Percentiles rank a stretch among this genome's conserved stretches.
Evolutionary conservation across 805 yeast genomes (phyloP).

Genomic region (Candida alai): DNA sequence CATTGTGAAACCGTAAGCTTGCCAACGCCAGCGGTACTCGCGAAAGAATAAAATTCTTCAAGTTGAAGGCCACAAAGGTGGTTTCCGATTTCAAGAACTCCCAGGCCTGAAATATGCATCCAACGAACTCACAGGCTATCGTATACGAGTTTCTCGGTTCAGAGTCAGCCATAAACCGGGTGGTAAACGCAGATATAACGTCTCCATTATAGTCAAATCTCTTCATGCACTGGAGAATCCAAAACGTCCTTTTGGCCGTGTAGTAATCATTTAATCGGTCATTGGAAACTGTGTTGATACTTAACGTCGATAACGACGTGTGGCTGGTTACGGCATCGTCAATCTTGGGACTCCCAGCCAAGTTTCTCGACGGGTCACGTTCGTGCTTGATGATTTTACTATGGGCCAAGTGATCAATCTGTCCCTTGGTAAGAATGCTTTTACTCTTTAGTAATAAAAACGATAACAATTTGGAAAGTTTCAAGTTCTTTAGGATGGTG

Average conservation of each 20-base stretch:
- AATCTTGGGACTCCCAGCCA: not conserved
- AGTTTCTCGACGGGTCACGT: not conserved
- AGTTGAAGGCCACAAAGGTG: constrained; percentile 25
- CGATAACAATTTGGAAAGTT: constrained; percentile 10
- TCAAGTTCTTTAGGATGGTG: constrained; percentile 9
- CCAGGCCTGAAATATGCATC: too few species aligned
- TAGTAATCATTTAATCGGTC: constrained; percentile 5
- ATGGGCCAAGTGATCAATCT: constrained; percentile 6
- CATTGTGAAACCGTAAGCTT: constrained; percentile 12
- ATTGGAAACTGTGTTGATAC: constrained; percentile 3
- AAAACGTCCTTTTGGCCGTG: constrained; percentile 21
- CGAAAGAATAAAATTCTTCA: constrained; percentile 32
- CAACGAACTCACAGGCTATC: constrained; percentile 18
- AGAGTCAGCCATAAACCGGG: constrained; percentile 9
- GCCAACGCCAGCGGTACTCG: constrained; percentile 24
- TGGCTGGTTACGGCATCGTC: not conserved
- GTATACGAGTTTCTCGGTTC: constrained; percentile 12
- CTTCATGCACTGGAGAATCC: constrained; percentile 24
- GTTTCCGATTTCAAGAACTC: too few species aligned
- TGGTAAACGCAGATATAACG: constrained; percentile 13
- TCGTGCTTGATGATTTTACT: constrained; percentile 1
- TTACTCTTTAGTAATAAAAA: constrained; percentile 14
- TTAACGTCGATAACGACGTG: not conserved
- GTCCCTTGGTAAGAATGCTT: constrained; percentile 5
- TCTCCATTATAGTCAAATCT: constrained; percentile 19